Base-by-base conservation (phyloP, 1,139 yeast genomes). In the Zygosaccharomyces sapae region DNA sequence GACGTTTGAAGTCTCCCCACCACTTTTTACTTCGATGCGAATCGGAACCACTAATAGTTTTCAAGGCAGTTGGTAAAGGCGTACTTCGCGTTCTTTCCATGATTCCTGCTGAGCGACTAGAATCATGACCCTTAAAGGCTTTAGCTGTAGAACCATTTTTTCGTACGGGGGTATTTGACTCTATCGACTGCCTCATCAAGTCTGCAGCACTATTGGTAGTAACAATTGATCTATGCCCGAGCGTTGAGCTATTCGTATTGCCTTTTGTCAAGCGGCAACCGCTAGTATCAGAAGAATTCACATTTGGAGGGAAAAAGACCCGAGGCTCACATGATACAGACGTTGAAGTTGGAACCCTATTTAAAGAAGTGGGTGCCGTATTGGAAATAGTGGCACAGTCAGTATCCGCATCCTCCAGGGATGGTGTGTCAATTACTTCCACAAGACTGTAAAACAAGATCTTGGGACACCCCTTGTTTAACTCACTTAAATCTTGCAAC, bases 381-480 rank as follows among this genome's bases (percentile, higher is more conserved):
- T 50, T 33, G 38, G 43, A n/a, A 37, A 38, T 16, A 47, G 44
- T 4, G 53, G 46, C 33, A 50, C 40, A 7, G 62, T 63, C 41
- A 12, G 30, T 33, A 24, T 31, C 31, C 9, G 10, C 29, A 18
- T 20, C 19, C 35, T 9, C 16, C 16, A 18, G 24, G 13, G 10
- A 33, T 39, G 36, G 43, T 39, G 35, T 33, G 24, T 45, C 51
- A 7, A 47, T 45, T 3, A 38, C 33, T 29, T 38, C 41, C 8
- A 38, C 41, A 56, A 68, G 55, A 7, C 72, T 61, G 51, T 69
- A 70, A 47, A 70, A 69, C n/a, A 70, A 47, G 18, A 70, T 61
- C 50, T 68, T 70, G 2, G 62, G 61, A 5, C 61, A 58, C 31
- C 56, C 55, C 39, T 55, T 57, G 35, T 64, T 63, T 25, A 55